Evolutionary conservation across 805 yeast species (phyloP), one percentile per base, ranked within the genome.

Genomic region (Jamesozyma spencerorum): DNA sequence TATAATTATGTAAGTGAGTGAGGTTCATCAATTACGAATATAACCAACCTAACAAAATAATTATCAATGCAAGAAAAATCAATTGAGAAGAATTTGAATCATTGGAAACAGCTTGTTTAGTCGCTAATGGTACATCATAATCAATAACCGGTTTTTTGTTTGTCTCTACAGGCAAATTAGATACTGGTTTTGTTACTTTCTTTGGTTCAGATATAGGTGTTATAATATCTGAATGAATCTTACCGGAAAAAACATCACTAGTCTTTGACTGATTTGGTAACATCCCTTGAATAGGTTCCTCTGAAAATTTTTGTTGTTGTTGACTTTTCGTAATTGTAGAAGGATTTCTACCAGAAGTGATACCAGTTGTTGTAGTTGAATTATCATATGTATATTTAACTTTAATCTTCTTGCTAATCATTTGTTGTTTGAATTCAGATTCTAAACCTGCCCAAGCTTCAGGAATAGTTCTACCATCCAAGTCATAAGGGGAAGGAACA

Each of bases 381-480:
- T 7, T 10, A 10, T 22, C 26, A 22, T 22, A 22, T 7, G 26
- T 22, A 53, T 75, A 78, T 55, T 67, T 71, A 41, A 83, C 90
- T 62, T 74, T 75, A 60, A 75, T 75, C 66, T 77, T 82, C 66
- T 74, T 81, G 53, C 80, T 74, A 30, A 71, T 67, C 41, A 79
- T 70, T 48, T 71, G 71, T 24, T 68, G 60, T 57, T 77, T 74
- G 62, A 68, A 69, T 58, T 71, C 72, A 28, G 72, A 58, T 59
- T 81, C 88, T 58, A 86, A 71, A 41, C 72, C 66, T n/a, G 81
- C 56, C 96, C 96, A 87, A 53, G 74, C 64, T 37, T 79, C 81
- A 37, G 85, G 74, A 38, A 85, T 81, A 20, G 72, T 55, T 33
- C 73, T 67, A 39, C 76, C 78, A 46, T 72, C 72, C 46, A 75